A percentile compares a stretch with the other conserved stretches of the same genome.
phyloP scores from a whole-genome alignment of 2,329 filamentous ascomycete species.

The Raffaelea deltoideospora region DNA sequence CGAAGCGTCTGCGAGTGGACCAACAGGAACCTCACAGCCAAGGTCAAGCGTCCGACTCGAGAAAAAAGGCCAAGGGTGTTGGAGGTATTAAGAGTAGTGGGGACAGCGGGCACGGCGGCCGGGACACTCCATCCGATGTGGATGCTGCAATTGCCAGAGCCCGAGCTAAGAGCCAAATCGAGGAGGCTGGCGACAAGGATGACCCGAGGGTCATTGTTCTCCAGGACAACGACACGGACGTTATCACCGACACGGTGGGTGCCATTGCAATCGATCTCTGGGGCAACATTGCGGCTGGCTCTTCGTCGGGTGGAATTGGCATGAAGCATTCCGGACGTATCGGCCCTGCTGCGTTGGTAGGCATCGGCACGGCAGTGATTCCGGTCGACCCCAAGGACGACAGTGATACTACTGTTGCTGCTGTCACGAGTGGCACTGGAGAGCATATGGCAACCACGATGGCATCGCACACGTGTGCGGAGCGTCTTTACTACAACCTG shows the following conservation, averaged over 20 bases:
- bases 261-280: conserved; percentile 80
- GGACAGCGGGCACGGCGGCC: no score
- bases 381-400: conserved; percentile 57
- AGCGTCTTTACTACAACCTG: conserved; percentile 62
- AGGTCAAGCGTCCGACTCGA: no score
- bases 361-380: conserved; percentile 81
- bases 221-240: conserved; percentile 21
- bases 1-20: no score
- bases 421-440: conserved; percentile 85
- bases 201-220: neutral
- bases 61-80: no score
- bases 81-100: no score
- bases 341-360: conserved; percentile 83
- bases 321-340: conserved; percentile 93
- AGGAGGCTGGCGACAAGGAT: neutral
- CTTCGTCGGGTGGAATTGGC: conserved; percentile 92
- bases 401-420: conserved; percentile 56
- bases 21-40: no score
- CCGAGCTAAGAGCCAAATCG: neutral
- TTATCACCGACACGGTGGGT: conserved; percentile 83
- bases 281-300: conserved; percentile 83
- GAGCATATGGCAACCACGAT: conserved; percentile 97
- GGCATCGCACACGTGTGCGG: conserved; percentile 75
- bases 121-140: neutral
- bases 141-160: neutral